Percentiles rank a stretch among this genome's conserved stretches.
Conservation (phyloP, 306 rosid species). For the Lathyrus aphaca region DNA sequence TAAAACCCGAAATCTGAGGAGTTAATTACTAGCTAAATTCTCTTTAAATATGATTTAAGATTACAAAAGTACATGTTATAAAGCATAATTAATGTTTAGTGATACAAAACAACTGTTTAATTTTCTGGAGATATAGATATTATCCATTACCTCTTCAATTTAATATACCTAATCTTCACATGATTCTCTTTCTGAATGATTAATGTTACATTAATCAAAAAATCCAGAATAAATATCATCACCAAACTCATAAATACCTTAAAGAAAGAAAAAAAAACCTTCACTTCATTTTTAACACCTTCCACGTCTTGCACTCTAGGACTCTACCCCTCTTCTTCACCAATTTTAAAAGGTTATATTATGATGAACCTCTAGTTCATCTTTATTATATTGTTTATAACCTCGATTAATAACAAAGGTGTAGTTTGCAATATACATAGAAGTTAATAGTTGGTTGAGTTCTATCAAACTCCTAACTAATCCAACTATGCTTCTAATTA, state of each 20-base stretch:
- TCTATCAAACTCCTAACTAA: too few relatives aligned
- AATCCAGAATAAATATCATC: background rate
- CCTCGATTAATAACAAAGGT: too few relatives aligned
- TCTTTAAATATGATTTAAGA: background rate
- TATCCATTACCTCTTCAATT: conserved; percentile 2
- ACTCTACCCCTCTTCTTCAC: too few relatives aligned
- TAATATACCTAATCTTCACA: background rate
- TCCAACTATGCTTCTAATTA: too few relatives aligned
- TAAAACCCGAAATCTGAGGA: background rate
- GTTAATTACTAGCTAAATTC: background rate
- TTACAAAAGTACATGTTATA: background rate
- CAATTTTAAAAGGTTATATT: too few relatives aligned
- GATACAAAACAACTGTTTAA: background rate
- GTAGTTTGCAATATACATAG: too few relatives aligned
- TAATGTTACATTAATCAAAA: background rate
- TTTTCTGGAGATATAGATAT: background rate
- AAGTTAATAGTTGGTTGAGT: too few relatives aligned
- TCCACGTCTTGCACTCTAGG: too few relatives aligned
- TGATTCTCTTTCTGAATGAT: background rate
- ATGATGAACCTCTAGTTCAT: too few relatives aligned
- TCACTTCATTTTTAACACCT: too few relatives aligned
- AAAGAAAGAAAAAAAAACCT: too few relatives aligned
- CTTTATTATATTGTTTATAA: too few relatives aligned
- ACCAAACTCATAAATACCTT: conserved; percentile 46
- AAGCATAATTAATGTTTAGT: conserved; percentile 12